Percentiles rank a stretch among this genome's conserved stretches.
These are phyloP conservation scores for Amborella trichopoda DNA, from an alignment of 164 flowering plant genomes.

Conservation along the genomic window DNA sequence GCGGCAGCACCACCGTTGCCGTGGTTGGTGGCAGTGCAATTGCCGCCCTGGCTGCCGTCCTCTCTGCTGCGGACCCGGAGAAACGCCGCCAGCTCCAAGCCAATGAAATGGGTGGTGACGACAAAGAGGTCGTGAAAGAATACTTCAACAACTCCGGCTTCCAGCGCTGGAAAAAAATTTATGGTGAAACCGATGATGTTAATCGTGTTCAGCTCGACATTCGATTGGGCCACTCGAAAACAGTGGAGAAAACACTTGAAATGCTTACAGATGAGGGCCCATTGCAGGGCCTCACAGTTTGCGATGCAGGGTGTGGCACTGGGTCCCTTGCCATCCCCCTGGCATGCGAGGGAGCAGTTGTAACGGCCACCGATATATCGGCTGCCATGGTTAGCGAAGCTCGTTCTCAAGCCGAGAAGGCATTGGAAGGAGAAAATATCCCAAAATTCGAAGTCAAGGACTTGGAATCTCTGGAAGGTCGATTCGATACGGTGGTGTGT, in stretches of 20 bases:
- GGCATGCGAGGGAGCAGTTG: conserved; percentile 78
- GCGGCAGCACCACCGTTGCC: conserved; percentile 53
- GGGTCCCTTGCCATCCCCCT: conserved; percentile 77
- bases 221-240: conserved; percentile 77
- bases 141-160: conserved; percentile 87
- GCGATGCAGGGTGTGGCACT: conserved; percentile 97
- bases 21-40: conserved; percentile 68
- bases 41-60: conserved; percentile 66
- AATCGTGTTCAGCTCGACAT: conserved; percentile 83
- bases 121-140: conserved; percentile 89
- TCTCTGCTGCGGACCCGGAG: conserved; percentile 83
- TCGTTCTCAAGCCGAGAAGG: conserved; percentile 56
- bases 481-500: conserved; percentile 79
- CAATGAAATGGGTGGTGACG: conserved; percentile 92
- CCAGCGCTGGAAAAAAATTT: conserved; percentile 90
- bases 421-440: conserved; percentile 22
- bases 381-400: conserved; percentile 98
- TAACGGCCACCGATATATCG: conserved; percentile 82
- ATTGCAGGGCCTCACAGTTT: conserved; percentile 56
- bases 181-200: conserved; percentile 92
- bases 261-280: conserved; percentile 68
- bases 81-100: conserved; percentile 75
- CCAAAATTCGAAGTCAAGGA: conserved; percentile 85
- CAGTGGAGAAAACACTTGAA: conserved; percentile 58
- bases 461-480: conserved; percentile 77